Base-by-base conservation (phyloP, 2,329 filamentous ascomycete genomes). In the Cladosporium halotolerans region DNA sequence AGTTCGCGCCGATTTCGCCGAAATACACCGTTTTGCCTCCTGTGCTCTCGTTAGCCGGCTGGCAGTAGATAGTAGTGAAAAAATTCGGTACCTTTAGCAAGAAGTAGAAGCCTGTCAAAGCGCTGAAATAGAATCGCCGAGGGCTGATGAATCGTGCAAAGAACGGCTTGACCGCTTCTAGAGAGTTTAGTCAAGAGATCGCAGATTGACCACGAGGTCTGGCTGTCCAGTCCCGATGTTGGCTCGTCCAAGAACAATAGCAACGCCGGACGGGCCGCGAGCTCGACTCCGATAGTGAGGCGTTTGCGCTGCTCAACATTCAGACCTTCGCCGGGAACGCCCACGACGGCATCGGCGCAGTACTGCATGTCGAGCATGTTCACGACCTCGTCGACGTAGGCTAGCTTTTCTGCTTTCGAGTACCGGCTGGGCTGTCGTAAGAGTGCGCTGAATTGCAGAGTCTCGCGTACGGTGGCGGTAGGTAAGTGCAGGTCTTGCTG, bases 361-460 rank as follows among this genome's bases (percentile, higher is more conserved):
- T 85, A 34, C 28, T 79, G 71, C 82, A 86, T 85, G 64, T 82
- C 79, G 19, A 86, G 73, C 73, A 86, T 80, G 64, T 78, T 76
- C 61, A 85, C 84, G 16, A 85, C 80, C 40, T 82, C 76, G 57
- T 85, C 82, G 4, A 85, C 82, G 47, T 81, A 85, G 0, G 69
- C 76, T 56, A 77, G 75, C 66, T 85, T 85, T 61, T 85, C 82
- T 39, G 76, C 52, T 42, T 73, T 77, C 62, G 74, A 76, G 8
- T 82, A 76, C 0, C 69, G 66, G 45, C 72, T 71, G 0, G 81
- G 80, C 57, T 84, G 82, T 8, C 80, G 74, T 2, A 83, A 73
- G 63, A 79, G 68, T n/a, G 79, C 79, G 33, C 76, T 79, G 67
- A 82, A 82, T 0, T 71, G 70, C 3, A 82, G 67, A 41, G 73